phyloP scores from a whole-genome alignment of 345 rosid species.

The Lumnitzera littorea region DNA sequence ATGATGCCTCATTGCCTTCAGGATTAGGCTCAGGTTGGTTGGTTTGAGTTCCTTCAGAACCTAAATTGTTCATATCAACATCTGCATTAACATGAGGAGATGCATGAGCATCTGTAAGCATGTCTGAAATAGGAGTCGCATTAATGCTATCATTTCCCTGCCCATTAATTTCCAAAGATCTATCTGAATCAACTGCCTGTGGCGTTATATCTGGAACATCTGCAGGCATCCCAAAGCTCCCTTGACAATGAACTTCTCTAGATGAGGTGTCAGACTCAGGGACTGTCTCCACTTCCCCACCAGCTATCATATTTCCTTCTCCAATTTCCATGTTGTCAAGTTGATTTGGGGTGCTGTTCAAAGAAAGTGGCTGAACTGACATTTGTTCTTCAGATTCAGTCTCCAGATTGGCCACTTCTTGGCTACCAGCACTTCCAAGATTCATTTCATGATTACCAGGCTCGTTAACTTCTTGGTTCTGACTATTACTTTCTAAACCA shows the following conservation, averaged over 20 bases:
- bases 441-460: conserved; percentile 26
- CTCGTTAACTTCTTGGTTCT: conserved; percentile 35
- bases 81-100: conserved; percentile 39
- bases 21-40: conserved; percentile 32
- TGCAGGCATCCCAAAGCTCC: conserved; percentile 25
- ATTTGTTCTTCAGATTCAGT: conserved; percentile 23
- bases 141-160: conserved; percentile 16
- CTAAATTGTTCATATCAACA: conserved; percentile 68
- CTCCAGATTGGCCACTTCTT: conserved; percentile 28
- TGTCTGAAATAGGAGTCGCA: conserved; percentile 26
- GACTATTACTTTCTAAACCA: conserved; percentile 47
- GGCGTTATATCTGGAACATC: conserved; percentile 26
- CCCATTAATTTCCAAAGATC: conserved; percentile 21
- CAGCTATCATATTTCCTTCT: conserved; percentile 40
- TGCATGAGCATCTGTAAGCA: conserved; percentile 24
- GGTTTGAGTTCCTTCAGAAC: conserved; percentile 49
- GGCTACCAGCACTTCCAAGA: conserved; percentile 29
- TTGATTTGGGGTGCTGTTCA: conserved; percentile 42
- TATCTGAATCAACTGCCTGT: conserved; percentile 21
- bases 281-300: conserved; percentile 32
- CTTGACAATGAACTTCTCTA: conserved; percentile 29
- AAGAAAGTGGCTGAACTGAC: conserved; percentile 44
- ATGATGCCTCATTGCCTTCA: conserved; percentile 32
- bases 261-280: conserved; percentile 39
- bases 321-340: conserved; percentile 70